A percentile compares a stretch with the other conserved stretches of the same genome.
Conservation (phyloP, 2,329 filamentous ascomycete species). For the Thermothelomyces thermophilus region DNA sequence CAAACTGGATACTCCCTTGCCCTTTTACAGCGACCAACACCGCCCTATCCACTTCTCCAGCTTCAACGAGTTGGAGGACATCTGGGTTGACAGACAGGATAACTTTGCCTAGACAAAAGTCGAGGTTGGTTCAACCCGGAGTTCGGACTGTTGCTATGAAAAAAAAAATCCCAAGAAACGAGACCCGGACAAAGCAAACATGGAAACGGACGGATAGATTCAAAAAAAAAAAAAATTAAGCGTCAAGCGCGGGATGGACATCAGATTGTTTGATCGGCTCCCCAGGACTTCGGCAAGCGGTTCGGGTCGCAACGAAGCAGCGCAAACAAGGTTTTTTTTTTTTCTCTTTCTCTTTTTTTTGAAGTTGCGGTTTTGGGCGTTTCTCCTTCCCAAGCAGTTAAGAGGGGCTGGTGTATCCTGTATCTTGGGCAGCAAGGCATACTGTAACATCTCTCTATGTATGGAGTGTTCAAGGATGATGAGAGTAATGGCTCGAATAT, state of each 20-base stretch:
- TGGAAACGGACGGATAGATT: conserved; percentile 3
- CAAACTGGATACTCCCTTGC: conserved; percentile 82
- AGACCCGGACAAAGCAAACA: background rate
- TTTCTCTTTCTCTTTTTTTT: too few species aligned
- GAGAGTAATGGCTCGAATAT: background rate
- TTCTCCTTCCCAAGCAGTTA: background rate
- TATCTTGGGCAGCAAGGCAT: background rate
- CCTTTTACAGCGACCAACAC: conserved; percentile 90
- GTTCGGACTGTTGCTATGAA: background rate
- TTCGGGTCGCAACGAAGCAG: background rate
- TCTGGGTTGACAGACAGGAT: conserved; percentile 88
- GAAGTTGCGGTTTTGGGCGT: too few species aligned
- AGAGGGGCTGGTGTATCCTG: background rate
- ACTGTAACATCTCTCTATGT: conserved; percentile 3
- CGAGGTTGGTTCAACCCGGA: background rate
- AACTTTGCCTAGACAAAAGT: conserved; percentile 78
- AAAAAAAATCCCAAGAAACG: background rate
- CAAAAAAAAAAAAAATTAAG: too few species aligned
- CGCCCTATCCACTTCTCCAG: conserved; percentile 93
- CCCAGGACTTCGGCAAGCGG: conserved; percentile 16
- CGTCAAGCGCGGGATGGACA: conserved; percentile 9
- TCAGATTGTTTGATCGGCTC: conserved; percentile 24
- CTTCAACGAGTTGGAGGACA: conserved; percentile 94
- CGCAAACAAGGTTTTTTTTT: background rate
- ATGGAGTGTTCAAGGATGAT: background rate